These are phyloP conservation scores for Hymenochaete sp. DNA, from an alignment of 1,284 basidiomycete species.

Conservation along the genomic window DNA sequence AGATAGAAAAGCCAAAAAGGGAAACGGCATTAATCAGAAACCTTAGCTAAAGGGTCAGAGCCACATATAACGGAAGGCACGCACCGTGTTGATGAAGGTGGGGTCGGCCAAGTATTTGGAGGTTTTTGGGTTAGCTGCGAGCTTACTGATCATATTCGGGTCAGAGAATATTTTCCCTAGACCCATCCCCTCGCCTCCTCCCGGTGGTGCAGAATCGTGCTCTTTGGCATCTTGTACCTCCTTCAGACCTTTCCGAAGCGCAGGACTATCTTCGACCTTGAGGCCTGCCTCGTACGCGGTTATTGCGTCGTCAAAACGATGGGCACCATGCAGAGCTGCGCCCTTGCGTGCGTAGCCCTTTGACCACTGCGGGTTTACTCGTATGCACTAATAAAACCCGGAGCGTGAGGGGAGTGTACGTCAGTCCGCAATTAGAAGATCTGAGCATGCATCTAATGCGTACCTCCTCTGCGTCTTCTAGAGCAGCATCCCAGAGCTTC, in stretches of 20 bases:
- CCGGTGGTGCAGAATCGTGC: slow-evolving; percentile 3
- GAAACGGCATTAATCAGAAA: neutral
- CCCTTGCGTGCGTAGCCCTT: slow-evolving; percentile 93
- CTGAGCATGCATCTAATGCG: slow-evolving; percentile 21
- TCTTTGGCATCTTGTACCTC: slow-evolving; percentile 72
- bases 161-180: slow-evolving; percentile 81
- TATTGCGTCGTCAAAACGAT: slow-evolving; percentile 77
- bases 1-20: neutral
- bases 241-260: slow-evolving; percentile 79
- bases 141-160: slow-evolving; percentile 75
- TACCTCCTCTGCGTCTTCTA: slow-evolving; percentile 89
- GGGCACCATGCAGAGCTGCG: slow-evolving; percentile 85
- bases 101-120: slow-evolving; percentile 78
- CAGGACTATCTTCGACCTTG: slow-evolving; percentile 73
- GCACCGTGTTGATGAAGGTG: slow-evolving; percentile 62
- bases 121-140: slow-evolving; percentile 83
- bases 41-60: neutral
- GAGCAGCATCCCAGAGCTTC: slow-evolving; percentile 68
- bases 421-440: slow-evolving; percentile 6
- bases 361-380: slow-evolving; percentile 75
- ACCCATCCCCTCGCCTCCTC: slow-evolving; percentile 39
- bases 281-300: slow-evolving; percentile 69
- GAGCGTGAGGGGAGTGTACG: slow-evolving; percentile 1
- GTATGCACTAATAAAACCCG: slow-evolving; percentile 51
- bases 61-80: slow-evolving; percentile 3